A percentile compares a stretch with the other conserved stretches of the same genome.
Conservation (phyloP, 768 basidiomycete genomes). For the Pulveroboletus sp. region DNA sequence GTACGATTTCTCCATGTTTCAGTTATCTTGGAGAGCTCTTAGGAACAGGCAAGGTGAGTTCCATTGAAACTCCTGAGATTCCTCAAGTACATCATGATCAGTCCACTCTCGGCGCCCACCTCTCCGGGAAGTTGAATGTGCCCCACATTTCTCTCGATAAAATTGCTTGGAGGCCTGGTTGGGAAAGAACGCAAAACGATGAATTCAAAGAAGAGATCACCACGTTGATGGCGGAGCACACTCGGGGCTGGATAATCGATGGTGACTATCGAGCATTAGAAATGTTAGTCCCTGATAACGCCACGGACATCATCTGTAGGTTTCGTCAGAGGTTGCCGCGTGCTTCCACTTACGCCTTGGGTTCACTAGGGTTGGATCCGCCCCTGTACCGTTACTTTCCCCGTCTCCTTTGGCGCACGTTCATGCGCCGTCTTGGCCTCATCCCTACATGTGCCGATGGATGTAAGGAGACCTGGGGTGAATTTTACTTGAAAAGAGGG, state of each 20-base stretch:
- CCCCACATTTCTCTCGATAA: constrained; percentile 47
- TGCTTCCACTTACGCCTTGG: not conserved
- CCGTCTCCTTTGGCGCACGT: constrained; percentile 51
- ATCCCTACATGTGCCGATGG: constrained; percentile 44
- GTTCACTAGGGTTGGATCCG: constrained; percentile 59
- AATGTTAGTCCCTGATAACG: constrained; percentile 32
- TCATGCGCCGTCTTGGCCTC: constrained; percentile 41
- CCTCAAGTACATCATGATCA: constrained; percentile 15
- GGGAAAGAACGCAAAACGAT: constrained; percentile 32
- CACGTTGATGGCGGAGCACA: constrained; percentile 27
- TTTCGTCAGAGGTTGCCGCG: not conserved
- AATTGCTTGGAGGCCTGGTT: constrained; percentile 50
- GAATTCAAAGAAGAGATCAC: constrained; percentile 23
- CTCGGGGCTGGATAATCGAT: constrained; percentile 52
- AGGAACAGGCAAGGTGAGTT: constrained; percentile 42
- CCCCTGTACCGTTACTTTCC: constrained; percentile 61
- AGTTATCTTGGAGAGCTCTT: not conserved
- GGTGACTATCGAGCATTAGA: constrained; percentile 41
- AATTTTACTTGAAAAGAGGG: constrained; percentile 44
- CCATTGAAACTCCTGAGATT: too few species aligned
- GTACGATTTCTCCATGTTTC: not conserved
- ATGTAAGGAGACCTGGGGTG: constrained; percentile 41
- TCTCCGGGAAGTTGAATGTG: constrained; percentile 43
- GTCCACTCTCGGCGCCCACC: constrained; percentile 46
- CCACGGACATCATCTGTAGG: constrained; percentile 56